A percentile compares a stretch with the other conserved stretches of the same genome.
These are phyloP conservation scores for Pyrrhoderma lamaoense DNA, from an alignment of 1,284 basidiomycete species.

Conservation along the genomic window DNA sequence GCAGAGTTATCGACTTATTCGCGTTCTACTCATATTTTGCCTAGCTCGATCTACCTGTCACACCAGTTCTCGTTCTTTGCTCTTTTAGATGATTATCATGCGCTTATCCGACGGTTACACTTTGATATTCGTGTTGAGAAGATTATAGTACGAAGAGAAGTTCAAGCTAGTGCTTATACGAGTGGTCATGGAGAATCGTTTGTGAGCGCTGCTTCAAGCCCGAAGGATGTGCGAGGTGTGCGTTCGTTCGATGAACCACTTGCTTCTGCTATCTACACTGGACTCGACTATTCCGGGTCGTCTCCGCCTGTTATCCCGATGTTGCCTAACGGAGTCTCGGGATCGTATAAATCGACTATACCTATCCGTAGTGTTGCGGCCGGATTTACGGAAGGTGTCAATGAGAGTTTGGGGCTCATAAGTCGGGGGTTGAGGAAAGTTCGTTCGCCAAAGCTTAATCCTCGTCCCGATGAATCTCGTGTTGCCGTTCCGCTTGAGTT, in stretches of 20 bases:
- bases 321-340: conserved; percentile 62
- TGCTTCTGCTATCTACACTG: conserved; percentile 61
- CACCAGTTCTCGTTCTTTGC: conserved; percentile 77
- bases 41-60: conserved; percentile 69
- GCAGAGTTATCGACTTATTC: conserved; percentile 76
- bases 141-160: conserved; percentile 65
- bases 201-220: conserved; percentile 42
- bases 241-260: conserved; percentile 71
- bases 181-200: conserved; percentile 38
- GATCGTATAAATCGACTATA: conserved; percentile 44
- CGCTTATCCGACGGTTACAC: conserved; percentile 61
- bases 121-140: conserved; percentile 53
- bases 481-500: conserved; percentile 54
- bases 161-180: conserved; percentile 53
- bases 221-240: conserved; percentile 32
- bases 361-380: conserved; percentile 47
- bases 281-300: conserved; percentile 47
- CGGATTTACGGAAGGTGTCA: conserved; percentile 50
- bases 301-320: conserved; percentile 57
- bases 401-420: conserved; percentile 46
- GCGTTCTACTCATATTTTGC: conserved; percentile 48
- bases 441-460: conserved; percentile 29
- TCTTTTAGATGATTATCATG: conserved; percentile 73
- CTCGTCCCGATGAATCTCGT: conserved; percentile 21
- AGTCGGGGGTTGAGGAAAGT: conserved; percentile 46